Conservation (phyloP, 495 filamentous ascomycete species). For the Lasiosphaeria ovina region DNA sequence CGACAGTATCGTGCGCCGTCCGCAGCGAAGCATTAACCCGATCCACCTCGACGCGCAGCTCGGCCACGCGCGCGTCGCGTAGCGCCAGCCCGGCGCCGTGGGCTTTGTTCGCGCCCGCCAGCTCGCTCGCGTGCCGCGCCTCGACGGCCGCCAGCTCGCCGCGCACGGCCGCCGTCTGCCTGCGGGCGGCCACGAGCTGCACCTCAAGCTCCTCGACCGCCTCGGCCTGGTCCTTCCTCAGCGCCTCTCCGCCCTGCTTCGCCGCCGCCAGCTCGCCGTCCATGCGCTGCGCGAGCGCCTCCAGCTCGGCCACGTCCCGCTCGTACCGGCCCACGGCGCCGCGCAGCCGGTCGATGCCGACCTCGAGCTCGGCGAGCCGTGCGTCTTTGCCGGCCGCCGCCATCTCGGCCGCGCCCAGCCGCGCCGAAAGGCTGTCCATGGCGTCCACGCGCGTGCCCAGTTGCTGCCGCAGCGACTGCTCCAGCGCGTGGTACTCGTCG, state of each 20-base stretch:
- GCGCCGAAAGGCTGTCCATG: constrained; percentile 38
- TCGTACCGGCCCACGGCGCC: constrained; percentile 62
- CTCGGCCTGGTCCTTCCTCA: constrained; percentile 27
- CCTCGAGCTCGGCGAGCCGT: constrained; percentile 55
- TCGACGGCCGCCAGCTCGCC: constrained; percentile 24
- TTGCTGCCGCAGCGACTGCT: constrained; percentile 47
- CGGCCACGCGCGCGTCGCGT: constrained; percentile 42
- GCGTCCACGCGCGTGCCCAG: constrained; percentile 43
- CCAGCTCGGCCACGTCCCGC: constrained; percentile 60
- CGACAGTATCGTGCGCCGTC: constrained; percentile 36
- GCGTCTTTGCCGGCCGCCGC: constrained; percentile 32
- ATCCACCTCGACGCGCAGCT: constrained; percentile 40
- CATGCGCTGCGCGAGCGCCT: constrained; percentile 56
- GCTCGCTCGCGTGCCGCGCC: constrained; percentile 36
- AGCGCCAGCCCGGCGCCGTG: constrained; percentile 41
- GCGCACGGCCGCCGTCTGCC: constrained; percentile 33
- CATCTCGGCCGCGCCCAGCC: constrained; percentile 47
- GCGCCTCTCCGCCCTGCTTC: constrained; percentile 32
- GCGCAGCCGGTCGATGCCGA: constrained; percentile 59
- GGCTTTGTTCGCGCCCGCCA: constrained; percentile 29
- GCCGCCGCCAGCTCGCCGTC: constrained; percentile 51
- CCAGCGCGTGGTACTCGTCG: constrained; percentile 53
- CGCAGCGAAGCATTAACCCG: constrained; percentile 34
- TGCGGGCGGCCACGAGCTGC: constrained; percentile 26
- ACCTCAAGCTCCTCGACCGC: constrained; percentile 38